Evolutionary conservation across 2,329 filamentous ascomycete species (phyloP), one percentile per base, ranked within the genome.

Genomic region (Nannizzia gypsea): DNA sequence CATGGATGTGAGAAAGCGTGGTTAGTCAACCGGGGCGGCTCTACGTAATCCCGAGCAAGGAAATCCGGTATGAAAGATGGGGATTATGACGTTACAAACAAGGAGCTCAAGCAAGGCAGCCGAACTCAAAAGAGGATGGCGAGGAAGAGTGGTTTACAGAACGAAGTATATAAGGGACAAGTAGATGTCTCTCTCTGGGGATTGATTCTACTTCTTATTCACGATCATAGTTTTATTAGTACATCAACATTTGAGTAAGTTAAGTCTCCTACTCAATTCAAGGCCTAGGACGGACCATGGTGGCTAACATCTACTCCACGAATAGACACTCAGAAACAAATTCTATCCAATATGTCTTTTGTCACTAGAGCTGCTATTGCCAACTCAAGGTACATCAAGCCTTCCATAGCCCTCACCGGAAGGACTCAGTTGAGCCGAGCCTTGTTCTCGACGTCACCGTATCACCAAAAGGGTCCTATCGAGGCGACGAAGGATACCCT

Each of bases 401-500:
- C 65, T 40, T 60, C 63, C 44, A 54, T 50, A 56, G 50, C 58
- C 20, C 24, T 58, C 24, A 28, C n/a, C 40, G 40, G 40, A 13
- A 48, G 38, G 56, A 48, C 54, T 59, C 64, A 58, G 52, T 59
- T 56, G 48, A 60, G 65, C 56, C 62, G 67, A 48, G 62, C 62
- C 13, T 67, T 67, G 58, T 81, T 85, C 74, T 80, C 79, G 67
- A 83, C 80, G 62, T 78, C 81, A 9, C 68, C 74, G 42, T 66
- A 71, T 50, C 67, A 71, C 20, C 72, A 80, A 58, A 84, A 81
- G 72, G 74, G 77, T 44, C 76, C 79, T 38, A 71, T 81, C 55
- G 81, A 84, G 50, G 68, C 74, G 5, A 78, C 79, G 64, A 84
- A 84, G 71, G 81, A 84, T 46, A 78, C 80, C 0, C 69, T 81